Evolutionary conservation across 768 basidiomycete genomes (phyloP), one percentile per base, ranked within the genome.

Genomic region (Amanita polypyramis): DNA sequence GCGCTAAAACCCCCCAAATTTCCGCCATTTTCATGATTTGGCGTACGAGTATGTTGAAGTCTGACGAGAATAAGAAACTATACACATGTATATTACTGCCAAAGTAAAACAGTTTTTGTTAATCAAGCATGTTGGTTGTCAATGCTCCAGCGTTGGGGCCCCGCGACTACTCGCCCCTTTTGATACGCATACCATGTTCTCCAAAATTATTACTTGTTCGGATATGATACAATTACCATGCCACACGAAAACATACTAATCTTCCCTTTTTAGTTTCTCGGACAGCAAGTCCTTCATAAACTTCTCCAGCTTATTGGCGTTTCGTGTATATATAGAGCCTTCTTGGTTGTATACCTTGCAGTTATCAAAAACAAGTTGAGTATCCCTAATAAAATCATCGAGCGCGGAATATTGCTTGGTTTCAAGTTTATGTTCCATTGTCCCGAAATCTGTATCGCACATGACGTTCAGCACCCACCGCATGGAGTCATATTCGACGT

Each of bases 351-450:
- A 98, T 44, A 71, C 62, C 48, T 81, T 72, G 65, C 94, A 96
- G 59, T 99, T 99, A 55, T 89, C 79, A 58, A 90, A 89, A 45
- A 98, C 77, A 47, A 96, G 70, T 53, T 81, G 77, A 12, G 84
- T 84, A 60, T 98, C 96, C 36, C 74, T 76, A 15, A 80, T 62
- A 58, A 97, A 95, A 27, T 71, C 67, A 42, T 82, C 81, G 43
- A 93, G 65, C n/a, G 74, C 70, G 9, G 70, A 62, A 62, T 97
- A 98, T 58, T 86, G 79, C 60, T 85, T 85, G n/a, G 73, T 79
- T 30, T 90, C 83, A n/a, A 98, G 76, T 64, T 92, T 98, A 60
- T 82, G 73, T 55, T 84, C 78, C 79, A 98, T 95, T 1, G 88
- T 92, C 47, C 70, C 66, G 56, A 97, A 77, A 63, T 97, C 92